A percentile compares a stretch with the other conserved stretches of the same genome.
phyloP scores from a whole-genome alignment of 768 basidiomycete species.

The Suillus ampliporus region DNA sequence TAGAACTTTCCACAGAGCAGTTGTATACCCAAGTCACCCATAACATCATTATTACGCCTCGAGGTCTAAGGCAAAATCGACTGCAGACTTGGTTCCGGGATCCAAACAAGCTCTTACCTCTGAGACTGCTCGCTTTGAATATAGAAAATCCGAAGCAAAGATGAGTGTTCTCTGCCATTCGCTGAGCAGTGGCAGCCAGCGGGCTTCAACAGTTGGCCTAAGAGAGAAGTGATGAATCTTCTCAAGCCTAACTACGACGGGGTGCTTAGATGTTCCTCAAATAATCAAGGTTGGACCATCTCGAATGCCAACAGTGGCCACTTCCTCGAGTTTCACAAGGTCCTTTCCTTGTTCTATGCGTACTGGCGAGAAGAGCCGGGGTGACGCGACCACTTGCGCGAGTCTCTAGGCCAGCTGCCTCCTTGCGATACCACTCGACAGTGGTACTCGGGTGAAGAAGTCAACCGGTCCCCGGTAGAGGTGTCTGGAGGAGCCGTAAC shows the following conservation, averaged over 20 bases:
- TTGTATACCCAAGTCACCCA: background rate
- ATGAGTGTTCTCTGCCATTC: conserved; percentile 72
- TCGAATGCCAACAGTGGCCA: conserved; percentile 81
- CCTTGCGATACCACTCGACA: conserved; percentile 72
- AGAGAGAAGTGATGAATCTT: conserved; percentile 17
- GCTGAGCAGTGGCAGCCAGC: conserved; percentile 64
- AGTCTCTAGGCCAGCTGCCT: conserved; percentile 71
- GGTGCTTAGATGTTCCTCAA: conserved; percentile 73
- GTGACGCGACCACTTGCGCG: conserved; percentile 81
- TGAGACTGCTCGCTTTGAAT: conserved; percentile 60
- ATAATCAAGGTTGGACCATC: conserved; percentile 77
- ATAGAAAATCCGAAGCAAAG: conserved; percentile 61
- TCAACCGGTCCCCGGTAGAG: conserved; percentile 42
- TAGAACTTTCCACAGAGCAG: too few relatives aligned
- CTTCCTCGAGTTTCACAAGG: conserved; percentile 59
- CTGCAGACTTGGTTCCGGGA: conserved; percentile 66
- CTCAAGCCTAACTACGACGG: background rate
- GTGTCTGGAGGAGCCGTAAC: background rate
- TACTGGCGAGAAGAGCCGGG: conserved; percentile 69
- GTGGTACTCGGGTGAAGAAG: conserved; percentile 63
- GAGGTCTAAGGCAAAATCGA: conserved; percentile 48
- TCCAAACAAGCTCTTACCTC: conserved; percentile 67
- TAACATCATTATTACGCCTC: conserved; percentile 29
- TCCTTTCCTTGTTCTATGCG: conserved; percentile 52
- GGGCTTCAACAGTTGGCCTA: conserved; percentile 81